A percentile compares a stretch with the other conserved stretches of the same genome.
Evolutionary conservation across 306 rosid genomes (phyloP).

Genomic region (Potentilla sterilis): DNA sequence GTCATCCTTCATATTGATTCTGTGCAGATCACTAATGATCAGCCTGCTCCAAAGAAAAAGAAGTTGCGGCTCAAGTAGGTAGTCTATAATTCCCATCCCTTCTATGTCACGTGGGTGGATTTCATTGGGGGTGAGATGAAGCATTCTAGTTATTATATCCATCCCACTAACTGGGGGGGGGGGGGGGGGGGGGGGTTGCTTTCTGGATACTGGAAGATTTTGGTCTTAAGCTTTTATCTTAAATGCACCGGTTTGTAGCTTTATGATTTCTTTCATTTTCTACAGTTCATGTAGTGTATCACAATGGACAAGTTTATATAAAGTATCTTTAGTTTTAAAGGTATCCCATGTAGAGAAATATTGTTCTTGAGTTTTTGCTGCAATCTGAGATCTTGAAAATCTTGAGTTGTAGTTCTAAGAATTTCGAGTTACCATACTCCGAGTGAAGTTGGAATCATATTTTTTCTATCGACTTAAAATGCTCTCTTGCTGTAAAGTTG

Average conservation of each 20-base stretch:
- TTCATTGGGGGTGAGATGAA: neutral
- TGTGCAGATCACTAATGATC: conserved; percentile 49
- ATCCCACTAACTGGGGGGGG: no score
- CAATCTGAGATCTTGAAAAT: no score
- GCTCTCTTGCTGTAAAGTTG: no score
- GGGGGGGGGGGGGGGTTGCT: no score
- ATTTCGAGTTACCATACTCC: neutral
- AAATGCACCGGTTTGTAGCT: neutral
- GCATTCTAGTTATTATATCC: neutral
- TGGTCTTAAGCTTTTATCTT: neutral
- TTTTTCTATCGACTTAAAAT: no score
- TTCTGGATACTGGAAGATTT: neutral
- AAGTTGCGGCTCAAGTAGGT: conserved; percentile 50
- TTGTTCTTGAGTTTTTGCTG: neutral
- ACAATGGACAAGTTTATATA: no score
- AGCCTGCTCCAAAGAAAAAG: conserved; percentile 80
- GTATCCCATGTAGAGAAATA: neutral
- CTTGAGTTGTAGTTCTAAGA: neutral
- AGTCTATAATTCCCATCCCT: neutral
- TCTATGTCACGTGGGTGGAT: neutral
- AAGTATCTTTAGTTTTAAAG: neutral
- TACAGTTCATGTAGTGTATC: neutral
- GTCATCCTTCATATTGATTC: neutral
- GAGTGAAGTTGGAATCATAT: neutral
- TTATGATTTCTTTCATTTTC: neutral